phyloP scores from a whole-genome alignment of 2,329 filamentous ascomycete genomes.

The Scedosporium aurantiacum region DNA sequence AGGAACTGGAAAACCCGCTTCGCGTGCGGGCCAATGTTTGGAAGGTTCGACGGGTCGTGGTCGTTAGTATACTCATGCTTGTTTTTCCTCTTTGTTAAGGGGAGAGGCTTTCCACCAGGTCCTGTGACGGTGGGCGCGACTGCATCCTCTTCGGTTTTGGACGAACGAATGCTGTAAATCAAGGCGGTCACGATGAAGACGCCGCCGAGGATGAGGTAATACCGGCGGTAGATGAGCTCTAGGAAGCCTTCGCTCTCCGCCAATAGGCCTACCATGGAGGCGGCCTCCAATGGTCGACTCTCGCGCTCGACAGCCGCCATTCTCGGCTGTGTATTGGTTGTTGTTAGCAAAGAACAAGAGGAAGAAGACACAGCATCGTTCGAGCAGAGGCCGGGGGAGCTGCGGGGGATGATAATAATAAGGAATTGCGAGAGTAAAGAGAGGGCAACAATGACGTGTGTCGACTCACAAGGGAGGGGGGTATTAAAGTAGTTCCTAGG shows the following conservation, averaged over 20 bases:
- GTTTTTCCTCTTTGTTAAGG: constrained; percentile 48
- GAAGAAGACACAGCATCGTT: not conserved
- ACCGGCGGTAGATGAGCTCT: constrained; percentile 3
- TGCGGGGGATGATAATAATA: not conserved
- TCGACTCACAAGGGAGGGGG: constrained; percentile 1
- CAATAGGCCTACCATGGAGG: not conserved
- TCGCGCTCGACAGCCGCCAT: constrained; percentile 6
- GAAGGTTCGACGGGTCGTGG: constrained; percentile 27
- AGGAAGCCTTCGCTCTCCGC: constrained; percentile 1
- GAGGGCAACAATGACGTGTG: not conserved
- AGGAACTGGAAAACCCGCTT: constrained; percentile 68
- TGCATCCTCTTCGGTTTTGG: constrained; percentile 4
- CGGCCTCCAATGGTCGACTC: not conserved
- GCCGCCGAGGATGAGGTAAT: not conserved
- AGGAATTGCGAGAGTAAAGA: not conserved
- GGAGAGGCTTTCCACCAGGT: constrained; percentile 82
- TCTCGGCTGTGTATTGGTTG: constrained; percentile 1
- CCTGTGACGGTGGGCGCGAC: constrained; percentile 28
- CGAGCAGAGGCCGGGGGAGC: not conserved
- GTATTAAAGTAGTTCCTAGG: not conserved
- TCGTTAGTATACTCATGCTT: constrained; percentile 26
- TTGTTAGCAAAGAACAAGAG: constrained; percentile 1
- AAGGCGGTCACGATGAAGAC: constrained; percentile 3
- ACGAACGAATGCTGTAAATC: constrained; percentile 2
- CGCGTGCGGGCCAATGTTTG: constrained; percentile 51